phyloP scores from a whole-genome alignment of 2,329 filamentous ascomycete genomes.

The Nemania diffusa region DNA sequence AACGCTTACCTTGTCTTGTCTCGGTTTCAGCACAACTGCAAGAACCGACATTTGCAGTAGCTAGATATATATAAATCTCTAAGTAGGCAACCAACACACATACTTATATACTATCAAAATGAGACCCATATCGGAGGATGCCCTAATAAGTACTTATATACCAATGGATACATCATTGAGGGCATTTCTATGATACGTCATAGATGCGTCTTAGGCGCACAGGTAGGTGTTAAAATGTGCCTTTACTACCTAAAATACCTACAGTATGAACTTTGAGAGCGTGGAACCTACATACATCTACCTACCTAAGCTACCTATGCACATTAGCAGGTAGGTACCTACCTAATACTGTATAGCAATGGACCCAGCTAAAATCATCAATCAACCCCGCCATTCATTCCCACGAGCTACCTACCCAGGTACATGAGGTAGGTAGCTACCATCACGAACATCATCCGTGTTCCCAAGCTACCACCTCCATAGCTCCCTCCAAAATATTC shows the following conservation, averaged over 20 bases:
- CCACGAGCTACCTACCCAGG: neutral
- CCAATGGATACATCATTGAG: neutral
- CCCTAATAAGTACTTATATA: neutral
- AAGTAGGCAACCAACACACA: neutral
- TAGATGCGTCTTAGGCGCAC: neutral
- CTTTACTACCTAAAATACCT: neutral
- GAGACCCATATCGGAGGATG: constrained; percentile 2
- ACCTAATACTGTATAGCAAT: constrained; percentile 7
- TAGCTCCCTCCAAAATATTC: neutral
- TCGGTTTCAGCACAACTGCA: neutral
- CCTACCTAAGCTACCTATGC: constrained; percentile 17
- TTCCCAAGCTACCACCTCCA: neutral
- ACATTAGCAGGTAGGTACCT: constrained; percentile 15
- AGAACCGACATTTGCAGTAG: neutral
- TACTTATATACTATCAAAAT: constrained; percentile 9
- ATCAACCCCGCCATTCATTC: constrained; percentile 30
- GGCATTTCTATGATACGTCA: constrained; percentile 1
- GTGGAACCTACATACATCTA: no score
- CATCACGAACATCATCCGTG: neutral
- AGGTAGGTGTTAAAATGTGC: neutral
- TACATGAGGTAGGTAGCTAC: neutral
- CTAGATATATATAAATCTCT: neutral
- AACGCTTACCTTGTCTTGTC: constrained; percentile 5
- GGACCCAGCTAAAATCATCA: constrained; percentile 23
- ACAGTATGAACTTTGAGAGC: constrained; percentile 11